Evolutionary conservation across 768 basidiomycete genomes (phyloP).

Genomic region (Lactifluus rugatus): DNA sequence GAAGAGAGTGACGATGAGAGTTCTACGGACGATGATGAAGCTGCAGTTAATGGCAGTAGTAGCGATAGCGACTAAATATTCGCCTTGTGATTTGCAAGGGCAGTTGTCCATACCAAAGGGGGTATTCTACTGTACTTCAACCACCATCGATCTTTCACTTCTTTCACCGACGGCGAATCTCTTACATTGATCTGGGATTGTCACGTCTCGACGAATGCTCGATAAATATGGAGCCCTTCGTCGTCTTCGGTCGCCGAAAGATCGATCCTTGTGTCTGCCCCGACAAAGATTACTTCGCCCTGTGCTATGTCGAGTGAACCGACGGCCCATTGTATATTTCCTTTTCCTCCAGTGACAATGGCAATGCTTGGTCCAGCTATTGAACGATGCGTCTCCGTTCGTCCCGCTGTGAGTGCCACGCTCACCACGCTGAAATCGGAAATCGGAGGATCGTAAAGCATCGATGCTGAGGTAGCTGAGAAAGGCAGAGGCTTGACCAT

Average conservation of each 20-base stretch:
- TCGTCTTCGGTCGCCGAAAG: constrained; percentile 30
- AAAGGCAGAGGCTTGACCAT: constrained; percentile 53
- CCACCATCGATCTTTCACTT: not conserved
- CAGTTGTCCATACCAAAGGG: not conserved
- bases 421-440: constrained; percentile 86
- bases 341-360: constrained; percentile 65
- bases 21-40: constrained; percentile 41
- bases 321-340: constrained; percentile 41
- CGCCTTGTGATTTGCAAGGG: not conserved
- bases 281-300: constrained; percentile 80
- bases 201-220: constrained; percentile 54
- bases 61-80: constrained; percentile 40
- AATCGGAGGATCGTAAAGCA: constrained; percentile 84
- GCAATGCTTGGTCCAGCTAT: constrained; percentile 79
- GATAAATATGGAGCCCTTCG: constrained; percentile 42
- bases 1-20: constrained; percentile 45
- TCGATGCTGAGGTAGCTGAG: constrained; percentile 27
- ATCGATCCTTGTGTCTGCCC: constrained; percentile 51
- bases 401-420: constrained; percentile 37
- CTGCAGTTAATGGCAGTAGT: constrained; percentile 40
- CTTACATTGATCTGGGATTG: not conserved
- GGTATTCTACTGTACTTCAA: not conserved
- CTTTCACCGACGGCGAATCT: too few species aligned
- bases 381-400: constrained; percentile 44
- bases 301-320: constrained; percentile 35